A percentile compares a stretch with the other conserved stretches of the same genome.
Conservation (phyloP, 306 rosid species). For the Abrus precatorius region DNA sequence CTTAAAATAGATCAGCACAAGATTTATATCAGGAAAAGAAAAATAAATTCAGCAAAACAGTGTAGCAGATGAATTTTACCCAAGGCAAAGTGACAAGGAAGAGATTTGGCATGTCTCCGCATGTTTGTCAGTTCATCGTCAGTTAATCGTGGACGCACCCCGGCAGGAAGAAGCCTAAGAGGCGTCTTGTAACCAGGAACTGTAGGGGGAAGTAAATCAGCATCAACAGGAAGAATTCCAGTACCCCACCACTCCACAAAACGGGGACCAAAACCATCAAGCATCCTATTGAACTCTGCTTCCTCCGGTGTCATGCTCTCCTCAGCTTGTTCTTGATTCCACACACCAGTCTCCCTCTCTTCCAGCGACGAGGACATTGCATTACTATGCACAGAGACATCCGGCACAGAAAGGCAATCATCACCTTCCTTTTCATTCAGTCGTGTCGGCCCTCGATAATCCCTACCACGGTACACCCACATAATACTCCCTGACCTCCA, state of each 20-base stretch:
- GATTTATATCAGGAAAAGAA: constrained; percentile 44
- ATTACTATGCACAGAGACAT: constrained; percentile 55
- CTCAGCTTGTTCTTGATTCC: constrained; percentile 46
- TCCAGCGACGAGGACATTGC: constrained; percentile 41
- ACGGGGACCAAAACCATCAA: constrained; percentile 93
- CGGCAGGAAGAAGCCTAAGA: constrained; percentile 89
- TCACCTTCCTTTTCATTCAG: constrained; percentile 56
- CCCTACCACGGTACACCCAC: constrained; percentile 88
- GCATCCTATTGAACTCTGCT: constrained; percentile 71
- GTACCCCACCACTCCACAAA: constrained; percentile 97
- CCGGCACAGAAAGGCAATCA: constrained; percentile 56
- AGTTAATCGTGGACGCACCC: constrained; percentile 79
- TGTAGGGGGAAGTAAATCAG: constrained; percentile 84
- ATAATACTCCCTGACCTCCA: constrained; percentile 94
- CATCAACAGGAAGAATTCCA: constrained; percentile 94
- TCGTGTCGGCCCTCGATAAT: constrained; percentile 71
- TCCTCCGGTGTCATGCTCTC: constrained; percentile 76
- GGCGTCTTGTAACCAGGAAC: constrained; percentile 89
- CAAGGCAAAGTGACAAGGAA: constrained; percentile 97
- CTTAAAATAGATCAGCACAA: constrained; percentile 53
- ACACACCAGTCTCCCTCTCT: constrained; percentile 50
- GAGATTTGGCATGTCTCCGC: constrained; percentile 80
- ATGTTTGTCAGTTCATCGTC: constrained; percentile 82
- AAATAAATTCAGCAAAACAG: constrained; percentile 18
- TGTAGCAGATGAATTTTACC: constrained; percentile 61